Percentiles rank a stretch among this genome's conserved stretches.
phyloP scores from a whole-genome alignment of 306 rosid genomes.

The Ormosia emarginata region DNA sequence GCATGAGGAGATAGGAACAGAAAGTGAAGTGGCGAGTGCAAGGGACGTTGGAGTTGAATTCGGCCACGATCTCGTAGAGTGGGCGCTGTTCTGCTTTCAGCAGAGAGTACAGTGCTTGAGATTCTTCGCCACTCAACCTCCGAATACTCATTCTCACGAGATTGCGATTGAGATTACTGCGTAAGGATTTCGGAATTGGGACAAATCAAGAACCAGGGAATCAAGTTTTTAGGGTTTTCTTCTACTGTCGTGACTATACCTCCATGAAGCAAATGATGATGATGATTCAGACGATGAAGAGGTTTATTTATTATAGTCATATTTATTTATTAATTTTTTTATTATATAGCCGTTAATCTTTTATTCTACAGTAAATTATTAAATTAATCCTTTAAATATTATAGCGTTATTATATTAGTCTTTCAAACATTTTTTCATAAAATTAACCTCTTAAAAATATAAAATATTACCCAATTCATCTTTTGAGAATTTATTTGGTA shows the following conservation, averaged over 20 bases:
- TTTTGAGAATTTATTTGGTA: too few species aligned
- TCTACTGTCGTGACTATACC: not conserved
- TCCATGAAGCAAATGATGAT: not conserved
- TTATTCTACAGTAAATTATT: too few species aligned
- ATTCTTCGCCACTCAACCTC: constrained; percentile 57
- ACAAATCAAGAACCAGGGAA: not conserved
- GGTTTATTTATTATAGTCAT: too few species aligned
- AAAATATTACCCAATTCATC: too few species aligned
- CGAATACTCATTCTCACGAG: constrained; percentile 36
- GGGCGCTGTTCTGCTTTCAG: constrained; percentile 64
- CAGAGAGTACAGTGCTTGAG: constrained; percentile 44
- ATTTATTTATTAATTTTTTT: too few species aligned
- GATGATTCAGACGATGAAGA: not conserved
- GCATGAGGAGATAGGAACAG: constrained; percentile 64
- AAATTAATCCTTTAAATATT: too few species aligned
- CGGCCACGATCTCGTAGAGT: constrained; percentile 55
- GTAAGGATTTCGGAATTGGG: constrained; percentile 22
- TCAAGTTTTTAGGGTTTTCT: not conserved
- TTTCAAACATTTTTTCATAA: too few species aligned
- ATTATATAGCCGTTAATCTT: too few species aligned
- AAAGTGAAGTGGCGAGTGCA: constrained; percentile 53
- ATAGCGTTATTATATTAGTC: too few species aligned
- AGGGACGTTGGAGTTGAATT: constrained; percentile 57
- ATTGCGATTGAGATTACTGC: not conserved
- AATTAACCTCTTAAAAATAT: too few species aligned